These are phyloP conservation scores for Uncinocarpus reesii DNA, from an alignment of 2,329 filamentous ascomycete genomes.

Conservation along the genomic window DNA sequence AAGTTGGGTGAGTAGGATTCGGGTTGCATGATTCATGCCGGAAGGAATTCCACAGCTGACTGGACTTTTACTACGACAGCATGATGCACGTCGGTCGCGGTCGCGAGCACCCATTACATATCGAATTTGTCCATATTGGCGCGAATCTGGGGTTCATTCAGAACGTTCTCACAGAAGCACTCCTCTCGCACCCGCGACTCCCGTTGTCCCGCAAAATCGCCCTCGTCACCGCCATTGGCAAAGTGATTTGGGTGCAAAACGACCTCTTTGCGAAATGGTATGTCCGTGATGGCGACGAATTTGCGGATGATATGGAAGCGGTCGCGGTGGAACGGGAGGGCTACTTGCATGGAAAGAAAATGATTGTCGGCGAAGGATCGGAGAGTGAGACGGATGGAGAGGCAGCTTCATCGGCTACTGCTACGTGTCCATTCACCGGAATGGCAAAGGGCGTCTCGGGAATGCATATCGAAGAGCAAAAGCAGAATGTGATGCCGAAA, in stretches of 20 bases:
- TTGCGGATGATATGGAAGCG: conserved; percentile 35
- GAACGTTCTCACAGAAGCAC: conserved; percentile 65
- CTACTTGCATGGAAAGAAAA: conserved; percentile 52
- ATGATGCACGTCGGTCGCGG: conserved; percentile 75
- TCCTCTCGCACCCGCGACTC: conserved; percentile 60
- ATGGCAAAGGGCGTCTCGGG: neutral
- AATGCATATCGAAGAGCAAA: neutral
- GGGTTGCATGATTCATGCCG: neutral
- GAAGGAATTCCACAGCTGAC: neutral
- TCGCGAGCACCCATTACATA: conserved; percentile 59
- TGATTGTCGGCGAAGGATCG: conserved; percentile 30
- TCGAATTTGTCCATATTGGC: conserved; percentile 73
- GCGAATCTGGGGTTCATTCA: conserved; percentile 63
- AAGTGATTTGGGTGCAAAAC: conserved; percentile 82
- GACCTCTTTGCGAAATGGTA: conserved; percentile 80
- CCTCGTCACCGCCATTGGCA: conserved; percentile 63
- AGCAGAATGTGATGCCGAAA: neutral
- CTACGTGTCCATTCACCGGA: conserved; percentile 11
- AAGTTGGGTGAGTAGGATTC: conserved; percentile 53
- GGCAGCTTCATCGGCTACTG: neutral
- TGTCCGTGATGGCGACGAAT: conserved; percentile 57
- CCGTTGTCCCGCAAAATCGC: conserved; percentile 58
- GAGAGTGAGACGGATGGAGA: conserved; percentile 8
- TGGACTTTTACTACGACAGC: conserved; percentile 27
- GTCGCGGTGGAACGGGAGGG: conserved; percentile 52